Evolutionary conservation across 2,329 filamentous ascomycete genomes (phyloP), one percentile per base, ranked within the genome.

Genomic region (Neofusicoccum sp.): DNA sequence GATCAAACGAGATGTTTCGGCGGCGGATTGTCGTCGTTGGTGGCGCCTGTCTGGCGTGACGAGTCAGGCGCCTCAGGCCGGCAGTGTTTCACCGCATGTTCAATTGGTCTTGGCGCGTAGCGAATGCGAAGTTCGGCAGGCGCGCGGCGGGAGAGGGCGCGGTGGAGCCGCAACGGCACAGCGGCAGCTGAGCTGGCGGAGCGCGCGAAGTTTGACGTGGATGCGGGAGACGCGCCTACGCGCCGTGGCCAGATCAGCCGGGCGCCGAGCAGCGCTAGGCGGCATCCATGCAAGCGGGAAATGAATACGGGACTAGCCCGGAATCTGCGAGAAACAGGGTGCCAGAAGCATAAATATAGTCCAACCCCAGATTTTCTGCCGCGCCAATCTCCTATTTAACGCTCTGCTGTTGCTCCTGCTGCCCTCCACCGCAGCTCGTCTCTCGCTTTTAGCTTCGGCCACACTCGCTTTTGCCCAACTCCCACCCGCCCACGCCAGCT

Each of bases 311-410:
- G 54, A 14, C 54, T 58, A 58, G 54, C 29, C 54, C 41, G 54
- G 54, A 58, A 58, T 45, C 54, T 45, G 54, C 54, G 54, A 45
- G 54, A 58, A 58, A 56, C 52, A 56, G 52, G 37, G 52, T 56
- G 33, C 28, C 52, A 39, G 16, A 58, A 45, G 54, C 54, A 56
- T 56, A 56, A 66, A 65, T 64, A 68, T 64, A 64, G 64, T 56
- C 58, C 58, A 64, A 67, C 65, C 64, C 63, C 45, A 43, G 33
- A 52, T 56, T 41, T 43, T 62, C 29, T 36, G 63, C 28, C 45
- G 34, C 54, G 47, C 29, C 12, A 61, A 61, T 50, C 69, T 66
- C 54, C 44, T 69, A 66, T 64, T 68, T 66, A 65, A 64, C 34
- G 66, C 64, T 16, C 37, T 44, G 58, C 34, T n/a, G 54, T 45